A percentile compares a stretch with the other conserved stretches of the same genome.
These are phyloP conservation scores for Aspergillus indologenus DNA, from an alignment of 495 filamentous ascomycete species.

Conservation along the genomic window DNA sequence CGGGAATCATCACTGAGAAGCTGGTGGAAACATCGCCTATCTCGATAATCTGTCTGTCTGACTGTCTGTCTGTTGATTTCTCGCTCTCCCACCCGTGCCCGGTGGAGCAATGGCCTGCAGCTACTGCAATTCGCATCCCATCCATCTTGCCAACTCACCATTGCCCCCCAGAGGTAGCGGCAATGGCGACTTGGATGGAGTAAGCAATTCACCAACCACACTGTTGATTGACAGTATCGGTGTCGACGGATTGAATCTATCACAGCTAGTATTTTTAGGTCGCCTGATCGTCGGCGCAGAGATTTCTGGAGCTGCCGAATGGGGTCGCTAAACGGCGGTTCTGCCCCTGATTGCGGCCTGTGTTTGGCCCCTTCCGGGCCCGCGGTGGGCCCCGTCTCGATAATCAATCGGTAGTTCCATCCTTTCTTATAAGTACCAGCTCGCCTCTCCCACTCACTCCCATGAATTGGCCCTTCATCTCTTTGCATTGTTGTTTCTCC, in stretches of 20 bases:
- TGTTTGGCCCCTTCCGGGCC: slow-evolving; percentile 1
- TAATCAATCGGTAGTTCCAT: not conserved
- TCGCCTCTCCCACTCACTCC: not conserved
- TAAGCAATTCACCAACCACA: not conserved
- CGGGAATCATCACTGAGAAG: not conserved
- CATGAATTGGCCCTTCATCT: not conserved
- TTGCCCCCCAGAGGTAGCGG: not conserved
- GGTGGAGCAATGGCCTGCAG: not conserved
- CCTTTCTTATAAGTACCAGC: not conserved
- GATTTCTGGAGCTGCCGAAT: not conserved
- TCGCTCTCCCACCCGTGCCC: not conserved
- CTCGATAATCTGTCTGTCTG: not conserved
- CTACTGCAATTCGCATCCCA: not conserved
- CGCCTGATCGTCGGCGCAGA: slow-evolving; percentile 8
- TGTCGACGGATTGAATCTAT: not conserved
- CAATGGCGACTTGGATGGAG: not conserved
- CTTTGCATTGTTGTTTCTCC: not conserved
- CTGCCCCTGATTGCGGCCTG: slow-evolving; percentile 2
- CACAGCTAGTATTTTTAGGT: slow-evolving; percentile 3
- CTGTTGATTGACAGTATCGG: not conserved
- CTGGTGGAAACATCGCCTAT: not conserved
- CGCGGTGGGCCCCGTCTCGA: slow-evolving; percentile 3
- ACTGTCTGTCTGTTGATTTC: not conserved
- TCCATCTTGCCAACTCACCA: slow-evolving; percentile 3
- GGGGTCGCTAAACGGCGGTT: not conserved